A percentile compares a stretch with the other conserved stretches of the same genome.
phyloP scores from a whole-genome alignment of 2,329 filamentous ascomycete genomes.

The Botryosphaeria dothidea region DNA sequence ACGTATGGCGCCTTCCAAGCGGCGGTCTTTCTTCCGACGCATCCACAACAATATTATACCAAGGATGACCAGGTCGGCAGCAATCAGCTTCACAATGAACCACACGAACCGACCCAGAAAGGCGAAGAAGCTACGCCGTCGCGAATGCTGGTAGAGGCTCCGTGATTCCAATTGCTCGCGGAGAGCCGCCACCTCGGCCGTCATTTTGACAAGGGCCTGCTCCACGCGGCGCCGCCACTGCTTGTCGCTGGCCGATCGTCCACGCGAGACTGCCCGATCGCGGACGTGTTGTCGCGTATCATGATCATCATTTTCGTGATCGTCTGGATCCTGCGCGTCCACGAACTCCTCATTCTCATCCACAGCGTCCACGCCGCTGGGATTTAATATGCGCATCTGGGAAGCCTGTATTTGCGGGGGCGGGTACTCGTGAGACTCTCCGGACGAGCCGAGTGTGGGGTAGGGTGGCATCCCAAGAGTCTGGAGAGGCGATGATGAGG shows the following conservation, averaged over 20 bases:
- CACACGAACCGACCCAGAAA: slow-evolving; percentile 74
- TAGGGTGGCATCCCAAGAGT: slow-evolving; percentile 37
- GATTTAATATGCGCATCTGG: slow-evolving; percentile 11
- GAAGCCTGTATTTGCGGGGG: slow-evolving; percentile 19
- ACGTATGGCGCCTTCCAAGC: slow-evolving; percentile 73
- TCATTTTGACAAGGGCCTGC: slow-evolving; percentile 81
- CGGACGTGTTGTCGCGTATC: background rate
- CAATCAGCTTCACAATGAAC: slow-evolving; percentile 70
- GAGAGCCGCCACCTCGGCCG: slow-evolving; percentile 86
- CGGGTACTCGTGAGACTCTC: slow-evolving; percentile 40
- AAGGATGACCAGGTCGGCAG: slow-evolving; percentile 69
- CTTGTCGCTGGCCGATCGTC: slow-evolving; percentile 35
- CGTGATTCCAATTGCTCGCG: slow-evolving; percentile 85
- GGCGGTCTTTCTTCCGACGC: slow-evolving; percentile 67
- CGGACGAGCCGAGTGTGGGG: slow-evolving; percentile 50
- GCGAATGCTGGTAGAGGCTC: slow-evolving; percentile 67
- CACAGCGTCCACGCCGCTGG: slow-evolving; percentile 25
- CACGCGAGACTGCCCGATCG: background rate
- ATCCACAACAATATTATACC: slow-evolving; percentile 70
- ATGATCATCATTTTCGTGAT: slow-evolving; percentile 29
- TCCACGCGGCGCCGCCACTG: slow-evolving; percentile 84
- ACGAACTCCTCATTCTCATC: slow-evolving; percentile 48
- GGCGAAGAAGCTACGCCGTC: slow-evolving; percentile 63
- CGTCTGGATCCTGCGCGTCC: slow-evolving; percentile 50
- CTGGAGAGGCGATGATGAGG: slow-evolving; percentile 46